A percentile compares a stretch with the other conserved stretches of the same genome.
Evolutionary conservation across 495 filamentous ascomycete genomes (phyloP).

Genomic region (Cercophora samala): DNA sequence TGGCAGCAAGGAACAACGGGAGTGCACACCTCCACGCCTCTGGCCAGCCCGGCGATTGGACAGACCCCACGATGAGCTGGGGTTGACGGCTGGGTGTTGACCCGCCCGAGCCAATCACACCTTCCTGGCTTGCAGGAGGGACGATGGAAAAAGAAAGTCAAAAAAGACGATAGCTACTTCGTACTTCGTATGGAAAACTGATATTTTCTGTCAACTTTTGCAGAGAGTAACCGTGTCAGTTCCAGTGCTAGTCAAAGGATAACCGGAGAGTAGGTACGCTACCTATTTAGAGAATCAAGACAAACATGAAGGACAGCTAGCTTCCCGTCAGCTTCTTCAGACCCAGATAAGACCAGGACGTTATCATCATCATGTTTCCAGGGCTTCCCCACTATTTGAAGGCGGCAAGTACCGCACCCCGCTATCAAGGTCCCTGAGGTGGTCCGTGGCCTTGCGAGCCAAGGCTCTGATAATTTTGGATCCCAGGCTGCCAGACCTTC

Average conservation of each 20-base stretch:
- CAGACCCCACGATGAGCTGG: background rate
- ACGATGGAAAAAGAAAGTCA: background rate
- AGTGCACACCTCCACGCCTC: background rate
- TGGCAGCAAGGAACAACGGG: background rate
- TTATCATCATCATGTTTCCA: background rate
- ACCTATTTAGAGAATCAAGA: too few species aligned
- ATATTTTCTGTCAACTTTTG: background rate
- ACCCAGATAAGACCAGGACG: too few species aligned
- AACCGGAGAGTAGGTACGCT: too few species aligned
- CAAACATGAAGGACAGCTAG: too few species aligned
- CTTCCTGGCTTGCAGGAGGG: background rate
- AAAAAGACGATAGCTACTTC: too few species aligned
- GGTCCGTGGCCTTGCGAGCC: background rate
- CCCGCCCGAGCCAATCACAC: conserved; percentile 1
- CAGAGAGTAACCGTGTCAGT: background rate
- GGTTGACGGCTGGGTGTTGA: conserved; percentile 1
- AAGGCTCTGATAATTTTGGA: background rate
- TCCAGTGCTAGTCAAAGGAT: background rate
- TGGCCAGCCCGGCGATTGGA: background rate
- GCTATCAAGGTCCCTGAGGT: conserved; percentile 8
- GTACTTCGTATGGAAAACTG: background rate
- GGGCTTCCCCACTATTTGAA: background rate
- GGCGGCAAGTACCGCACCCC: conserved; percentile 1
- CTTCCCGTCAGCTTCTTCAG: too few species aligned
- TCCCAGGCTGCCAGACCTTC: conserved; percentile 9